These are phyloP conservation scores for Fraxinus dipetala DNA, from an alignment of 305 asterid species.

Conservation along the genomic window DNA sequence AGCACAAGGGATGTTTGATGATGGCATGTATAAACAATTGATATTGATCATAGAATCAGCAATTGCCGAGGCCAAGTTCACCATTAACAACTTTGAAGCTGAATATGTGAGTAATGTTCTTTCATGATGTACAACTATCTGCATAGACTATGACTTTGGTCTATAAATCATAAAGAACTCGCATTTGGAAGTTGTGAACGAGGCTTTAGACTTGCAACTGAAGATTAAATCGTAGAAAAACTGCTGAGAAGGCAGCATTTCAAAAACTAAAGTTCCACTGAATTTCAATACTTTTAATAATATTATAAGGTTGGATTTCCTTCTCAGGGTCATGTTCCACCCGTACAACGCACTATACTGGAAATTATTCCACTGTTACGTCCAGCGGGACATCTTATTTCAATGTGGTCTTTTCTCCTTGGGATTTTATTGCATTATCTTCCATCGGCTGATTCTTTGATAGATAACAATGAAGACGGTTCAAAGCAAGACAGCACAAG, in stretches of 20 bases:
- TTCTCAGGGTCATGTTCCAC: conserved; percentile 82
- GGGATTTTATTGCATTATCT: conserved; percentile 64
- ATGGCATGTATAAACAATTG: conserved; percentile 64
- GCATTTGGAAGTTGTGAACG: conserved; percentile 11
- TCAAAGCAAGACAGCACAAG: conserved; percentile 31
- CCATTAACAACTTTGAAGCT: conserved; percentile 71
- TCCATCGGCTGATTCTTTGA: conserved; percentile 64
- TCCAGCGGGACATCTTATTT: conserved; percentile 73
- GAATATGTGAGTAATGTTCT: conserved; percentile 67
- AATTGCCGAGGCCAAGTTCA: conserved; percentile 58
- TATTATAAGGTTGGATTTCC: conserved; percentile 15
- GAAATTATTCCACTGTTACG: conserved; percentile 69
- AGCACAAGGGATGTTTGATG: conserved; percentile 80
- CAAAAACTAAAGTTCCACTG: conserved; percentile 19
- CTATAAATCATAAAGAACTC: conserved; percentile 8
- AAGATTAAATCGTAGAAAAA: conserved; percentile 7
- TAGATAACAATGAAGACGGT: conserved; percentile 47
- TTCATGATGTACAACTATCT: conserved; percentile 19
- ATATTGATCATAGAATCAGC: conserved; percentile 67
- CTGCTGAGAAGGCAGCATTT: conserved; percentile 11
- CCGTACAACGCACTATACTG: conserved; percentile 75
- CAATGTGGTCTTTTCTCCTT: conserved; percentile 81
- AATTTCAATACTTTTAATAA: not conserved
- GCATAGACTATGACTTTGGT: conserved; percentile 17
- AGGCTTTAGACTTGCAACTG: conserved; percentile 19